Evolutionary conservation across 2,329 filamentous ascomycete genomes (phyloP).

Genomic region (Diaporthe citri): DNA sequence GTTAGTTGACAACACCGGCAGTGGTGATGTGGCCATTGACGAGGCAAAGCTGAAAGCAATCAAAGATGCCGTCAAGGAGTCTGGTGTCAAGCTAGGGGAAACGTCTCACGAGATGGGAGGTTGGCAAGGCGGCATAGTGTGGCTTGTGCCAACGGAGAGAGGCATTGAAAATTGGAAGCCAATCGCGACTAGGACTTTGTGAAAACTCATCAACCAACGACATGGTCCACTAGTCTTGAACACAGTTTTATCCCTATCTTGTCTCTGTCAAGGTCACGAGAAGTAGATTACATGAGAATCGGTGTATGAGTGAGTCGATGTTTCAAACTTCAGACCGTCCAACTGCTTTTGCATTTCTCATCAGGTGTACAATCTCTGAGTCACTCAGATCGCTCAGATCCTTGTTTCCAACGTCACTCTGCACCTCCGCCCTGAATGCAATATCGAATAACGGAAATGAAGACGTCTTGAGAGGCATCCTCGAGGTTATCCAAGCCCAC

Average conservation of each 20-base stretch:
- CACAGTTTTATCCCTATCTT: not conserved
- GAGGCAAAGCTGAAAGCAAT: conserved; percentile 44
- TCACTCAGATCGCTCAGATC: not conserved
- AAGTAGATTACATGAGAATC: not conserved
- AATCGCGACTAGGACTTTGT: conserved; percentile 46
- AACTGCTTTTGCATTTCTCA: not conserved
- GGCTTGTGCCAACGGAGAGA: conserved; percentile 49
- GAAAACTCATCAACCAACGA: not conserved
- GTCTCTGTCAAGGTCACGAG: too few relatives aligned
- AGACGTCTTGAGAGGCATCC: not conserved
- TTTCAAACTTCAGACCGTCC: not conserved
- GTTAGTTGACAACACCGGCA: conserved; percentile 34
- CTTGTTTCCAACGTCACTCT: accelerated
- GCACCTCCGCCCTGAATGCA: not conserved
- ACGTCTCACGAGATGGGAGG: conserved; percentile 30
- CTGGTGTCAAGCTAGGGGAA: conserved; percentile 41
- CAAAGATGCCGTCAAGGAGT: conserved; percentile 42
- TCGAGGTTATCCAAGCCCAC: not conserved
- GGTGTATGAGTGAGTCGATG: not conserved
- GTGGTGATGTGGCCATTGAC: conserved; percentile 45
- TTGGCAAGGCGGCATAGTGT: conserved; percentile 49
- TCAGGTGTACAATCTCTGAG: not conserved
- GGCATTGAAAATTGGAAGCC: conserved; percentile 49
- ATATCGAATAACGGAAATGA: not conserved
- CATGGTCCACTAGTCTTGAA: too few relatives aligned